Conservation (phyloP, 1,284 basidiomycete genomes). For the Fomitiporia mediterranea region DNA sequence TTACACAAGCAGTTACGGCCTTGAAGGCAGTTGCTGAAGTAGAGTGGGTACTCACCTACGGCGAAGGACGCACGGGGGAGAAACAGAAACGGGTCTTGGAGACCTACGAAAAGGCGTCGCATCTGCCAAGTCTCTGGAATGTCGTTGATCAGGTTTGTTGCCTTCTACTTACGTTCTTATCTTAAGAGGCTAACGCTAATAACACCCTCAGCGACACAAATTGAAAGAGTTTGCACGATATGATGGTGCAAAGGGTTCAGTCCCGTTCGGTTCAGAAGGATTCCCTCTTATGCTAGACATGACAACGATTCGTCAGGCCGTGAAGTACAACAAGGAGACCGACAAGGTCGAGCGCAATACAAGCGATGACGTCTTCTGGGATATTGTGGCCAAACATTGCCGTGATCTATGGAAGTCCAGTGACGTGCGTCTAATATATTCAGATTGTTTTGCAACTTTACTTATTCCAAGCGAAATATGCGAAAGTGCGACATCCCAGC, state of each 20-base stretch:
- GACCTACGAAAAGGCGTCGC: background rate
- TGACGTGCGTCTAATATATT: background rate
- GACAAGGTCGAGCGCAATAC: background rate
- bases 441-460: background rate
- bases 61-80: background rate
- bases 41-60: background rate
- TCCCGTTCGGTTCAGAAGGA: background rate
- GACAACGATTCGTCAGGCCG: background rate
- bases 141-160: conserved; percentile 1
- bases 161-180: background rate
- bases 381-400: background rate
- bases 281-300: conserved; percentile 4
- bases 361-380: background rate
- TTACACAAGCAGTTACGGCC: background rate
- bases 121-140: background rate
- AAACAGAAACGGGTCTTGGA: background rate
- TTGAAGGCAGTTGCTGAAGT: conserved; percentile 3
- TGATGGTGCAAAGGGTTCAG: background rate
- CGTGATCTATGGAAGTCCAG: background rate
- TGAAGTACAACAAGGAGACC: background rate
- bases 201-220: background rate
- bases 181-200: background rate
- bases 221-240: background rate
- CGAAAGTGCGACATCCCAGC: background rate
- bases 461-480: background rate